phyloP scores from a whole-genome alignment of 345 rosid genomes.

The Eucalyptus erythrocorys region DNA sequence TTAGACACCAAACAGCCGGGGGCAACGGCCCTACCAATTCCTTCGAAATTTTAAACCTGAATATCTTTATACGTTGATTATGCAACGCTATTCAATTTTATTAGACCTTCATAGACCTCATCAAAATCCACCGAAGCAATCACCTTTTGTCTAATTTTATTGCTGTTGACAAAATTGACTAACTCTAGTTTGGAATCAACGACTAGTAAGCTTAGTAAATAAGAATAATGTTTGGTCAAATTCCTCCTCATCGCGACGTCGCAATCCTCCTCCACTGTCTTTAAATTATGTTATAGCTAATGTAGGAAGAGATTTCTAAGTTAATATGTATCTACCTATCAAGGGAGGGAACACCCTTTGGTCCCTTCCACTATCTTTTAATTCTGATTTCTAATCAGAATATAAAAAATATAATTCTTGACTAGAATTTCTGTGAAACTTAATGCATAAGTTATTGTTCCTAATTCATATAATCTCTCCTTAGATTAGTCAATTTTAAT shows the following conservation, averaged over 20 bases:
- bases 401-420: too few species aligned
- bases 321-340: not conserved
- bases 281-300: not conserved
- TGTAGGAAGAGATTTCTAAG: not conserved
- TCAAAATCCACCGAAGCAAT: not conserved
- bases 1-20: not conserved
- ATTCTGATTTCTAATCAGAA: not conserved
- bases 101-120: not conserved
- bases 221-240: not conserved
- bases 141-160: not conserved
- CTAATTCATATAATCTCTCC: not conserved
- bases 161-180: not conserved
- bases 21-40: not conserved
- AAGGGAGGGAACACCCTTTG: not conserved
- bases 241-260: too few species aligned
- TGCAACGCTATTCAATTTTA: not conserved
- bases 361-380: not conserved
- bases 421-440: not conserved
- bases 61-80: not conserved
- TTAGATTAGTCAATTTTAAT: not conserved
- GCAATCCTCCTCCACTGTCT: too few species aligned
- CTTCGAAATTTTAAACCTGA: not conserved
- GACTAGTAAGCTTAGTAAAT: not conserved
- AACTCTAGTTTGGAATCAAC: not conserved
- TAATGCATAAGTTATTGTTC: not conserved